Evolutionary conservation across 148 eudicot species (phyloP), one percentile per base, ranked within the genome.

Genomic region (Fagopyrum esculentum): DNA sequence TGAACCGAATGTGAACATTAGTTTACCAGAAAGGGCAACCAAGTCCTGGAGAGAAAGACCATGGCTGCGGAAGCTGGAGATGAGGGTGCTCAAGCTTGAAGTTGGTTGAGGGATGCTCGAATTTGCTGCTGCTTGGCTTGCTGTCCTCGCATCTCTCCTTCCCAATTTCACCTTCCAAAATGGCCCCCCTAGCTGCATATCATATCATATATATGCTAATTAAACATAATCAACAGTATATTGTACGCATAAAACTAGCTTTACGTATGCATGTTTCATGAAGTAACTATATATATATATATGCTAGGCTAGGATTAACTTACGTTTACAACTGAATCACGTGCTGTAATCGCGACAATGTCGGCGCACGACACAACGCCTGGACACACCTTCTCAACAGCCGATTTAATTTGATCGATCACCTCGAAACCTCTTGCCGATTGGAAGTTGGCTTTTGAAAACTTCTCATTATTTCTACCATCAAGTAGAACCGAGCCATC

Each of bases 331-430:
- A 91, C 91, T 0, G 94, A 87, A 79, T 93, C 98, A 55, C 91
- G 83, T 35, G 97, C 86, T 19, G 92, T 82, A 60, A 93, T 64
- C 22, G 98, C 97, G 10, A 91, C 16, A 26, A 93, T 69, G 75
- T 93, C 98, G n/a, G 97, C 96, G 70, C 98, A 93, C 0, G 98
- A 93, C 77, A 93, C 93, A 0, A 84, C 81, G 6, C 89, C 90
- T 0, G 96, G 96, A 46, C 98, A 93, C 16, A 29, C 94, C 45
- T 79, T 77, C 77, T 93, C 98, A 0, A 93, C 91, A 0, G 91
- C 93, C 2, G 88, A 45, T 51, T 93, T 93, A 4, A 93, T 93
- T 35, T 85, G 80, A 81, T 93, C 97, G 1, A 93, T 46, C 45
- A 93, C 97, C 16, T 93, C 87, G 45, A 86, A 93, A 51, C 98